These are phyloP conservation scores for Xerocomus potaroensis DNA, from an alignment of 768 basidiomycete genomes.

Conservation along the genomic window DNA sequence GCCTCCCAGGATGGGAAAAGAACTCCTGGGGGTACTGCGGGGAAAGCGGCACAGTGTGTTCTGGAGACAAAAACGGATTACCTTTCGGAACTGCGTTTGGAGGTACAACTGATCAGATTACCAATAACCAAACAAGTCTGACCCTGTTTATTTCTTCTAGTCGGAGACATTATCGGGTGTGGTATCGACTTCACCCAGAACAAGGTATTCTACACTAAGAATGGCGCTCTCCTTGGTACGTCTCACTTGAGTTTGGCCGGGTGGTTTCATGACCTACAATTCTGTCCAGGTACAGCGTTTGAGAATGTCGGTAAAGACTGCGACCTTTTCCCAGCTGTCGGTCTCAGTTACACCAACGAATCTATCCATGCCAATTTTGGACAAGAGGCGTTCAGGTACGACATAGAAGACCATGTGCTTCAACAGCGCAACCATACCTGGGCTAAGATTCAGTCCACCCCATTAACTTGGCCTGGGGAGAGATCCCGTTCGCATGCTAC, in stretches of 20 bases:
- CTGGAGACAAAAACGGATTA: constrained; percentile 65
- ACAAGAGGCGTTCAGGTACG: constrained; percentile 78
- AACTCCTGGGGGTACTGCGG: constrained; percentile 92
- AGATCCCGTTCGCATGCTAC: constrained; percentile 8
- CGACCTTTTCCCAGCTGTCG: constrained; percentile 83
- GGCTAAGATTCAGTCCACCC: constrained; percentile 58
- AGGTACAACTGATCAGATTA: constrained; percentile 45
- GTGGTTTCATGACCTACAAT: constrained; percentile 10
- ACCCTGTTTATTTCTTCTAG: constrained; percentile 38
- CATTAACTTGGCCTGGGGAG: constrained; percentile 43
- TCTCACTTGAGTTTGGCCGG: not conserved
- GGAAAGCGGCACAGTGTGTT: constrained; percentile 80
- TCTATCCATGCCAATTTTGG: constrained; percentile 85
- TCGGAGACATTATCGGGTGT: constrained; percentile 86
- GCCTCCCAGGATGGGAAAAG: constrained; percentile 83
- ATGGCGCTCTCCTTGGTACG: constrained; percentile 67
- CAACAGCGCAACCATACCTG: constrained; percentile 64
- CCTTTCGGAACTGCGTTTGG: constrained; percentile 78
- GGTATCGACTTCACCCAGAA: constrained; percentile 86
- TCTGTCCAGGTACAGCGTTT: constrained; percentile 56
- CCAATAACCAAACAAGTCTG: not conserved
- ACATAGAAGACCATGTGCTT: constrained; percentile 84
- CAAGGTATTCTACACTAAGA: constrained; percentile 86
- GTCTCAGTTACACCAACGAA: constrained; percentile 78
- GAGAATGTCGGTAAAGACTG: constrained; percentile 63